Conservation (phyloP, 116 monocot species). For the Papilionanthe hybrid region DNA sequence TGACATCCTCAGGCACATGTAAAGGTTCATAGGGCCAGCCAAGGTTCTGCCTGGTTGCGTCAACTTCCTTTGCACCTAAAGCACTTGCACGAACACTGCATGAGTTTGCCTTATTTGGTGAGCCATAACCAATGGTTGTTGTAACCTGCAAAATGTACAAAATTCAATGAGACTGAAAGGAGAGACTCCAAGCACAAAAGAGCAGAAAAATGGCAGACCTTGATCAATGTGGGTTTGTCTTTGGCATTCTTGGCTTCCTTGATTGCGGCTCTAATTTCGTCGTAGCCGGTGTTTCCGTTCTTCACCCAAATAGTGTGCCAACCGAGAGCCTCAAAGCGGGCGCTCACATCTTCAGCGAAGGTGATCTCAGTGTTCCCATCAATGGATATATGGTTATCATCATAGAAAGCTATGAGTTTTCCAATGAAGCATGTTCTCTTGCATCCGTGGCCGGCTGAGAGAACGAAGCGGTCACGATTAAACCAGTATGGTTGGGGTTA, state of each 20-base stretch:
- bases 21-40: conserved; percentile 66
- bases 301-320: conserved; percentile 75
- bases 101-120: conserved; percentile 52
- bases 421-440: too few species aligned
- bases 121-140: conserved; percentile 29
- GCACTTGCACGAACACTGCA: conserved; percentile 55
- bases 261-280: conserved; percentile 54
- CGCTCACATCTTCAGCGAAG: conserved; percentile 61
- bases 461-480: conserved; percentile 64
- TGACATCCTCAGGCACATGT: conserved; percentile 60
- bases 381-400: conserved; percentile 65
- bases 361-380: conserved; percentile 68
- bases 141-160: conserved; percentile 29
- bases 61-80: conserved; percentile 65
- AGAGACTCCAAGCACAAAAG: too few species aligned
- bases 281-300: conserved; percentile 59
- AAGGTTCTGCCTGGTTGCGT: conserved; percentile 56
- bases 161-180: too few species aligned
- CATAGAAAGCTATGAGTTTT: conserved; percentile 58
- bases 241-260: conserved; percentile 50
- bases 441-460: conserved; percentile 74
- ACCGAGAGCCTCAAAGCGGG: conserved; percentile 52
- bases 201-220: conserved; percentile 15
- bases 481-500: conserved; percentile 80
- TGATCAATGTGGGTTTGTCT: conserved; percentile 61